phyloP scores from a whole-genome alignment of 805 yeast species.

The Sungouiozyma ichnusensis region DNA sequence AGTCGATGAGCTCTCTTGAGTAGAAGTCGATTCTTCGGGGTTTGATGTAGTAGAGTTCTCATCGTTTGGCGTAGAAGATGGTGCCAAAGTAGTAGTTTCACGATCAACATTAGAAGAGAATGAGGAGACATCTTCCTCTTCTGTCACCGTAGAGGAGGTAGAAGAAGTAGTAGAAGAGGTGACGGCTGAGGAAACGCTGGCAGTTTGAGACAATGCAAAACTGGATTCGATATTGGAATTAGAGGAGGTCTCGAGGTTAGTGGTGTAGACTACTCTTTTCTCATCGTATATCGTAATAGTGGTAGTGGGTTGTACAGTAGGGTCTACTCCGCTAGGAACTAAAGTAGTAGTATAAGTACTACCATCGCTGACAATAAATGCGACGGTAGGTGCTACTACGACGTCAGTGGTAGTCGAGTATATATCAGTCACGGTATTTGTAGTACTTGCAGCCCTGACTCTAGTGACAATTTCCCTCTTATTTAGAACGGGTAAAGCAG shows the following conservation, averaged over 20 bases:
- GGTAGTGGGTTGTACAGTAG: conserved; percentile 29
- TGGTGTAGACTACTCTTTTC: conserved; percentile 4
- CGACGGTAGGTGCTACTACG: conserved; percentile 34
- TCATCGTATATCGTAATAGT: conserved; percentile 18
- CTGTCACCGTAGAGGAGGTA: conserved; percentile 1
- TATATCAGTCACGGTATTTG: conserved; percentile 33
- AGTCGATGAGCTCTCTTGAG: conserved; percentile 4
- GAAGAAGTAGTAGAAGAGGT: conserved; percentile 9
- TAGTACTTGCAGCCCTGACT: conserved; percentile 45
- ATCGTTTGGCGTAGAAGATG: not conserved
- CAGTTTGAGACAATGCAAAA: too few relatives aligned
- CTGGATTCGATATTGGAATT: conserved; percentile 7
- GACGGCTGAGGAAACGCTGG: conserved; percentile 4
- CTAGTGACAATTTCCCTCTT: conserved; percentile 40
- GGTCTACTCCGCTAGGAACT: conserved; percentile 26
- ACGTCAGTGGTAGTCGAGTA: conserved; percentile 33
- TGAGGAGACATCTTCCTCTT: not conserved
- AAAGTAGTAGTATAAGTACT: conserved; percentile 31
- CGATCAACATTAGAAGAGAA: not conserved
- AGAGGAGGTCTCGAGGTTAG: conserved; percentile 1
- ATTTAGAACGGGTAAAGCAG: conserved; percentile 22
- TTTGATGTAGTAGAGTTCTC: conserved; percentile 1
- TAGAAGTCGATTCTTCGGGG: conserved; percentile 3
- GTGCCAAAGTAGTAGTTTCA: not conserved
- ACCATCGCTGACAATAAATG: conserved; percentile 30